phyloP scores from a whole-genome alignment of 148 eudicot species.

The Amaranthus hypochondriacus region DNA sequence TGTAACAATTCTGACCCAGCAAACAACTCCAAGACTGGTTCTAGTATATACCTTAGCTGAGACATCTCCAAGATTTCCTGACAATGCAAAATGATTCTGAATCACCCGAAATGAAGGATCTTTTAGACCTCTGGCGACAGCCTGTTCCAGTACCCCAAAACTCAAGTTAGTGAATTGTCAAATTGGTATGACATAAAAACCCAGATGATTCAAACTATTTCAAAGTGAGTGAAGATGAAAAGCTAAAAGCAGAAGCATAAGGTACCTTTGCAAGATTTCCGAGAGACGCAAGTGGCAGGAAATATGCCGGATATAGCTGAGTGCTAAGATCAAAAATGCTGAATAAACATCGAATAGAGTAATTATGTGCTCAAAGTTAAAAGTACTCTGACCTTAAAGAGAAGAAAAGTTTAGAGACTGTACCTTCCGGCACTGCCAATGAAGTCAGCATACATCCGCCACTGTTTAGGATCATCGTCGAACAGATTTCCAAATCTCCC shows the following conservation, averaged over 20 bases:
- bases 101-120: slow-evolving; percentile 94
- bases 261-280: slow-evolving; percentile 96
- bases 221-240: neutral
- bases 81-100: slow-evolving; percentile 85
- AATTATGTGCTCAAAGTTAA: neutral
- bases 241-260: neutral
- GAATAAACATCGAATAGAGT: slow-evolving; percentile 26
- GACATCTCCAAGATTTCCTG: slow-evolving; percentile 90
- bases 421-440: slow-evolving; percentile 99
- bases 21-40: slow-evolving; percentile 1
- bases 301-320: slow-evolving; percentile 69
- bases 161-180: neutral
- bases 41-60: slow-evolving; percentile 70
- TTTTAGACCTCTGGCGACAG: slow-evolving; percentile 92
- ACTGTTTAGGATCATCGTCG: slow-evolving; percentile 93
- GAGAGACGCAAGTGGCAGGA: slow-evolving; percentile 90
- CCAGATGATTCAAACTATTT: neutral
- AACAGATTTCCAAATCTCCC: slow-evolving; percentile 88
- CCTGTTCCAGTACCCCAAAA: slow-evolving; percentile 40
- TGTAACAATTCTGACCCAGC: neutral
- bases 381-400: neutral
- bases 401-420: neutral
- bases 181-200: neutral
- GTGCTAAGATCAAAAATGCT: slow-evolving; percentile 94
- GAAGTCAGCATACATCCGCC: slow-evolving; percentile 99